These are phyloP conservation scores for Melampsora americana DNA, from an alignment of 1,284 basidiomycete species.

Conservation along the genomic window DNA sequence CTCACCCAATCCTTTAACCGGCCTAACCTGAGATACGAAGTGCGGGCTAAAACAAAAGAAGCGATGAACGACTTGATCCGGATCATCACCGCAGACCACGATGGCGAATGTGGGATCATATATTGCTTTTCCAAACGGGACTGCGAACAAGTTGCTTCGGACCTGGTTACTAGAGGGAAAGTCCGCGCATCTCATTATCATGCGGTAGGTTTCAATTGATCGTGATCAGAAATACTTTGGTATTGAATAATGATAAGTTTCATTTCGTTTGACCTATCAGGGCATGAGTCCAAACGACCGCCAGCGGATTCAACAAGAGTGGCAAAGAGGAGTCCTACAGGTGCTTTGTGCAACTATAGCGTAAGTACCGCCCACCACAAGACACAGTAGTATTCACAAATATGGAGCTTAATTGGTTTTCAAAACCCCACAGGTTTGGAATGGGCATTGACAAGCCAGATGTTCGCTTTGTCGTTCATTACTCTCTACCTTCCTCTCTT, in stretches of 20 bases:
- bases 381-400: too few species aligned
- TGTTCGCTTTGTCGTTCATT: constrained; percentile 75
- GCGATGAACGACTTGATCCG: constrained; percentile 66
- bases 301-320: constrained; percentile 65
- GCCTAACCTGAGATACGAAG: constrained; percentile 69
- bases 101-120: constrained; percentile 73
- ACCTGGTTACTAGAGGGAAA: constrained; percentile 62
- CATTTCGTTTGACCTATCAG: constrained; percentile 3
- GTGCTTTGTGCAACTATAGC: constrained; percentile 82
- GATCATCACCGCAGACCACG: constrained; percentile 67
- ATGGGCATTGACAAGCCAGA: constrained; percentile 96
- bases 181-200: constrained; percentile 80
- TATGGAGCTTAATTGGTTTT: too few species aligned
- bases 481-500: constrained; percentile 64
- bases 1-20: constrained; percentile 88
- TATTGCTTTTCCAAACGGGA: constrained; percentile 72
- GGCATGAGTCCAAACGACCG: constrained; percentile 67
- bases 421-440: constrained; percentile 62
- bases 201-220: constrained; percentile 58
- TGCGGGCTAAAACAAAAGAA: constrained; percentile 61
- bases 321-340: constrained; percentile 70
- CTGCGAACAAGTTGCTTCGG: constrained; percentile 75
- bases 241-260: neutral
- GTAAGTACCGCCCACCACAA: neutral
- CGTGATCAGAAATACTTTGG: neutral